Base-by-base conservation (phyloP, 73 alveolate species). In the Blepharisma japonicum region DNA sequence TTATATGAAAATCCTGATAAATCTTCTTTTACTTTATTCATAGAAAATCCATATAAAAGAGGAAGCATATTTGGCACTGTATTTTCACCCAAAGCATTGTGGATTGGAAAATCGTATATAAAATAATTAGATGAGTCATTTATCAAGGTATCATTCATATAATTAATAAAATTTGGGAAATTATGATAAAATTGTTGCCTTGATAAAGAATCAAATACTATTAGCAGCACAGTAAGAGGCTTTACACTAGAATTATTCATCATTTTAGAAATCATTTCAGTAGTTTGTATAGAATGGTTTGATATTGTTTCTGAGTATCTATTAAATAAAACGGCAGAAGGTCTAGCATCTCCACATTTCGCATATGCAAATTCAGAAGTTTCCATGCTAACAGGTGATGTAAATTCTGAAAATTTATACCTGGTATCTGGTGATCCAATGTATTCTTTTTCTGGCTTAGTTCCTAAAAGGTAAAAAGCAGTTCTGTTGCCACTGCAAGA, bases 291-390 rank as follows among this genome's bases (percentile, higher is more conserved):
- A 61, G 74, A n/a, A 61, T 39, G 74, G 18, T 32, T 32, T 32
- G 14, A n/a, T 9, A 18, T 11, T 8, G 74, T 39, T 25, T 61
- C 5, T 8, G 38, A 18, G 47, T 61, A 14, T 20, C 23, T 20
- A n/a, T 61, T 61, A 14, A 61, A 61, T 20, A 61, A 61, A n/a
- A 61, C 74, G 0, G 14, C 74, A 61, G 74, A n/a, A 9, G 14
- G 18, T 5, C 48, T 61, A 18, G 14, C 23, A 8, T 61, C 74
- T 25, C 47, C 47, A 25, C 74, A 61, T 61, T 61, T 61, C 4
- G 23, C 46, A 61, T 14, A 61, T 14, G 74, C 74, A 25, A 61
- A 61, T 5, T 61, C 74, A 61, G 47, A 1, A 25, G 14, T 25
- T 61, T 61, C 23, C 38, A 39, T 61, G 14, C 5, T 48, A 0